Base-by-base conservation (phyloP, 106 monocot species). In the Phalaenopsis aphrodite region DNA sequence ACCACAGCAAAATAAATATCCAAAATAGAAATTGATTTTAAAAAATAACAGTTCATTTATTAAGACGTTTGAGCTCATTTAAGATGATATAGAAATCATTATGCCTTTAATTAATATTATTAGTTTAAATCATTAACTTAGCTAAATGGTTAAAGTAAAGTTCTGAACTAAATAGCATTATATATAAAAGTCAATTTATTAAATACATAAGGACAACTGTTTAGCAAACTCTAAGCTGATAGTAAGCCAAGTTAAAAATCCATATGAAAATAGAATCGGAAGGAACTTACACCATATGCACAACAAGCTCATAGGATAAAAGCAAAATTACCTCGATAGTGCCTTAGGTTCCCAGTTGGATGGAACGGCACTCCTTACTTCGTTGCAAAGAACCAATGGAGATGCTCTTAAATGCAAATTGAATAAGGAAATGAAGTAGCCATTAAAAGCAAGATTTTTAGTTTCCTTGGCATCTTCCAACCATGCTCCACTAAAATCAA, bases 311-410 rank as follows among this genome's bases (percentile, higher is more conserved):
- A 81, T 41, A 41, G 55, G 61, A 12, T 49, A 78, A 61, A 47
- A 23, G 18, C 9, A 56, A 81, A 15, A 7, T 30, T 87, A 96
- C 94, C 89, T 89, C 36, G 92, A 87, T 24, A 97, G 79, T 42
- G 84, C 78, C 75, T 72, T 48, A 64, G 94, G 97, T n/a, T 97
- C 92, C 97, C 97, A 94, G 57, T 89, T 89, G 9, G 94, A 74
- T 65, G 94, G 97, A 78, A 94, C 97, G 64, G 87, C 92, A 57
- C 75, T 92, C 88, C 89, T 92, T 43, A 97, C 92, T 85, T 94
- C 89, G 56, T 92, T 86, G 68, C 90, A 86, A 7, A 97, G 85
- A 56, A 94, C 76, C 36, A 94, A 55, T 69, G 97, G 87, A 81
- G 94, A 90, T 79, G 90, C 76, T 24, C 79, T 90, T 78, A 97